Conservation (phyloP, 352 stramenopile species). For the Phytophthora cactorum region DNA sequence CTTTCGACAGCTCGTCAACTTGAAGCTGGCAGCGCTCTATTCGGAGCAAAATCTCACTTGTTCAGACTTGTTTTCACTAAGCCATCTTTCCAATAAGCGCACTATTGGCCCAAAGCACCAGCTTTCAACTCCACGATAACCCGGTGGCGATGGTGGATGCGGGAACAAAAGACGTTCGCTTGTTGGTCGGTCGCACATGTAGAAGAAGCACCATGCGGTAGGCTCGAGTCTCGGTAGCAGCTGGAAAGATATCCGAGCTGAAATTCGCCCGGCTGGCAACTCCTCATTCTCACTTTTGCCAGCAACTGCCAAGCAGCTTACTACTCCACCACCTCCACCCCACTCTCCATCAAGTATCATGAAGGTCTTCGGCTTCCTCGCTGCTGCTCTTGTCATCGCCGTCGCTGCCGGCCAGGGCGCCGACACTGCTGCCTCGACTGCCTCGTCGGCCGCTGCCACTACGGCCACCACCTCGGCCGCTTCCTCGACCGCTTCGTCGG, state of each 20-base stretch:
- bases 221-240: slow-evolving; percentile 5
- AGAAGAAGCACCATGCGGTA: slow-evolving; percentile 11
- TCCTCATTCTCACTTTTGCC: slow-evolving; percentile 49
- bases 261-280: slow-evolving; percentile 7
- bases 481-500: slow-evolving; percentile 19
- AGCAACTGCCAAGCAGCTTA: slow-evolving; percentile 48
- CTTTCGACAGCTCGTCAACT: slow-evolving; percentile 11
- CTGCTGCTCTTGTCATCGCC: slow-evolving; percentile 48
- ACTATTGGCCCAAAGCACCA: background rate
- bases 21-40: slow-evolving; percentile 26
- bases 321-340: slow-evolving; percentile 7
- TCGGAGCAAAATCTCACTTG: slow-evolving; percentile 6
- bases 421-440: slow-evolving; percentile 16
- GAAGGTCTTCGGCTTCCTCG: slow-evolving; percentile 51
- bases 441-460: slow-evolving; percentile 16
- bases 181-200: slow-evolving; percentile 17
- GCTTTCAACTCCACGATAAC: slow-evolving; percentile 17
- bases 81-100: background rate
- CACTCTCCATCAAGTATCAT: slow-evolving; percentile 34
- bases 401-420: slow-evolving; percentile 34
- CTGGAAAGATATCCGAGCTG: background rate
- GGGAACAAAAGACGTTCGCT: slow-evolving; percentile 15
- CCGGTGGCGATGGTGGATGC: slow-evolving; percentile 13
- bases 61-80: slow-evolving; percentile 12
- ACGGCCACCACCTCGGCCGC: slow-evolving; percentile 17